These are phyloP conservation scores for Fusarium oxysporum DNA, from an alignment of 2,329 filamentous ascomycete species.

Conservation along the genomic window DNA sequence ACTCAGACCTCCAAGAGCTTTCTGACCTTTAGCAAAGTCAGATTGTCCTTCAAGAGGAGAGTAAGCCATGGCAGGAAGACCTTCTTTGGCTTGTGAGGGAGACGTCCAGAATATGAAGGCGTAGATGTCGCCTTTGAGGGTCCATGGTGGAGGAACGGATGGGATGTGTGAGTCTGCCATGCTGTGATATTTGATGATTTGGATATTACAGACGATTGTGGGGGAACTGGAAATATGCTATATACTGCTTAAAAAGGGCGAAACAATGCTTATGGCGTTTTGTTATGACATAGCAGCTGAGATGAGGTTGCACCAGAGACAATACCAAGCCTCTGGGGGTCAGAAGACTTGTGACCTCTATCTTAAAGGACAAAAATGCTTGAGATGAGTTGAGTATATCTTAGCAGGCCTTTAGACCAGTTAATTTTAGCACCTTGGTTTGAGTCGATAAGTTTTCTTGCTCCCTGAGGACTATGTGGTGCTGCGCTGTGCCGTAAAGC, in stretches of 20 bases:
- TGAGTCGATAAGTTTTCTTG: not conserved
- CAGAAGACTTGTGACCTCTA: not conserved
- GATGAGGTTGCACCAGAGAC: not conserved
- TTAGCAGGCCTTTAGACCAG: too few relatives aligned
- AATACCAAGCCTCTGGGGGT: not conserved
- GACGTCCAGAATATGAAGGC: slow-evolving; percentile 56
- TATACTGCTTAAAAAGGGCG: not conserved
- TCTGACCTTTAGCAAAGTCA: slow-evolving; percentile 52
- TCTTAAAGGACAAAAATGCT: not conserved
- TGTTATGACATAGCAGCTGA: not conserved
- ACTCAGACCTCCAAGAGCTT: slow-evolving; percentile 57
- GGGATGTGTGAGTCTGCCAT: slow-evolving; percentile 34
- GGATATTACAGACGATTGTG: not conserved
- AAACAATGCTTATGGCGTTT: slow-evolving; percentile 8
- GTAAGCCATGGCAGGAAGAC: slow-evolving; percentile 55
- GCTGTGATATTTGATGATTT: not conserved
- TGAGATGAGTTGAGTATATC: not conserved
- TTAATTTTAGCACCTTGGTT: not conserved
- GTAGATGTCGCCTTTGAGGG: slow-evolving; percentile 58
- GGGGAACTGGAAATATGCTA: not conserved
- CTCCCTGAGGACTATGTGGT: not conserved
- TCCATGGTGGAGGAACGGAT: slow-evolving; percentile 55
- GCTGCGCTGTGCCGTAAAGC: not conserved
- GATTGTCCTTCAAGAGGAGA: slow-evolving; percentile 60
- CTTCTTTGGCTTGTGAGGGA: slow-evolving; percentile 41